Base-by-base conservation (phyloP, 345 rosid genomes). In the Bruguiera parviflora region DNA sequence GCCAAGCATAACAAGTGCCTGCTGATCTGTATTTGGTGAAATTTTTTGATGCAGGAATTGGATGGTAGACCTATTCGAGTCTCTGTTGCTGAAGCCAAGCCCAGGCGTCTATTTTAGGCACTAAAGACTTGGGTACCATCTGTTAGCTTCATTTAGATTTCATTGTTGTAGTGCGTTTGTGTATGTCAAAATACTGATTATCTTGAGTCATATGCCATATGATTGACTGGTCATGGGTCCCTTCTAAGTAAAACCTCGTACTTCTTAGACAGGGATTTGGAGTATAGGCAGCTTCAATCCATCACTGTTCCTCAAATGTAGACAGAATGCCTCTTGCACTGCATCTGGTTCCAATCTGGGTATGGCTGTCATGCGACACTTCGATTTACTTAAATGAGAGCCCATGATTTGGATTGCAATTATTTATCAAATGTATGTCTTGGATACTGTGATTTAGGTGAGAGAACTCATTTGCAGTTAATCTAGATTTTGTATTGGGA, bases 21-120 rank as follows among this genome's bases (percentile, higher is more conserved):
- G 4, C 32, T 47, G 4, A 19, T 18, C 32, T 49, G 35, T 25
- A 32, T 18, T 59, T 51, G 28, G 8, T n/a, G 39, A 63, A 60
- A 16, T 56, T 59, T 72, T 69, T 65, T 69, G 67, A 24, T 76
- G 53, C 79, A 95, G 99, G 96, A 92, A 71, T 82, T 92, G 88
- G 90, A 83, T 61, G 99, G 97, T 33, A 88, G 99, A 72, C 11
- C 87, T 46, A 90, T 95, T 47, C 91, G 99, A 68, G 99, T 92
- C 68, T 84, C 96, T 2, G 83, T 82, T 15, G 97, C 97, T 22
- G 97, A 95, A 76, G 75, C 91, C 69, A 88, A 79, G 83, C 96
- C 96, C 49, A 88, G 92, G 82, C 91, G 91, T 65, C 84, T 69
- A 32, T 89, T 78, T 89, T 93, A 82, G 89, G 84, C 20, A 56